Percentiles rank a stretch among this genome's conserved stretches.
phyloP scores from a whole-genome alignment of 164 flowering plant genomes.

The Vitis amurensis region DNA sequence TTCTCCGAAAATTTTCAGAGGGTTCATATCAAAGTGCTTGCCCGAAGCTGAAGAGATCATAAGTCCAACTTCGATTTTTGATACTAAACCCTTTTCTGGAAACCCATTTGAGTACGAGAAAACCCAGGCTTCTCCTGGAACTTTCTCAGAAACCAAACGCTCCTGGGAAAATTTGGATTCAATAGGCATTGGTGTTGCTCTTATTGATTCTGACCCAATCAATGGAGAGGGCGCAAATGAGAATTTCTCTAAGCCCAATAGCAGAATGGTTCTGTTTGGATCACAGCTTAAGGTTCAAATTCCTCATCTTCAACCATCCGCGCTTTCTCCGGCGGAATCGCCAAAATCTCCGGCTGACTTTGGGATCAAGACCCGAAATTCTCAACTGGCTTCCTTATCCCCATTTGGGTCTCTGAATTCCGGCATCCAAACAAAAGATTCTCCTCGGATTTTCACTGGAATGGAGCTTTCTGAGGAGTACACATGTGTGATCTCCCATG shows the following conservation, averaged over 20 bases:
- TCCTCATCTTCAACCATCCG: conserved; percentile 21
- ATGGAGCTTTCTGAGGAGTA: conserved; percentile 66
- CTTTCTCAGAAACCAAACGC: conserved; percentile 17
- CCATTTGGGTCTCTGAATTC: conserved; percentile 19
- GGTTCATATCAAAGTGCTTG: conserved; percentile 19
- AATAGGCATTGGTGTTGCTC: conserved; percentile 39
- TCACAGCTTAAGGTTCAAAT: conserved; percentile 39
- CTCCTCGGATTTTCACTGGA: conserved; percentile 13
- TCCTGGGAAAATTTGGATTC: conserved; percentile 20
- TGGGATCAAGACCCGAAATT: conserved; percentile 37
- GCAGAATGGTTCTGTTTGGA: conserved; percentile 36
- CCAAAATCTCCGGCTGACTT: conserved; percentile 38
- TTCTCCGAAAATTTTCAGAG: conserved; percentile 36
- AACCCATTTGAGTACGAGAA: conserved; percentile 21
- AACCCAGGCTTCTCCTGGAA: conserved; percentile 14
- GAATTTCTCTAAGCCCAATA: conserved; percentile 5
- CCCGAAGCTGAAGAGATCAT: conserved; percentile 16
- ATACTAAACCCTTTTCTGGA: conserved; percentile 27
- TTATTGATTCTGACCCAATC: conserved; percentile 26
- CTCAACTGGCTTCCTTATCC: conserved; percentile 8
- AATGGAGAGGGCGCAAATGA: neutral
- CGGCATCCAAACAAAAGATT: conserved; percentile 18
- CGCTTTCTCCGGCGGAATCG: conserved; percentile 8
- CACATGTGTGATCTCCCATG: conserved; percentile 56
- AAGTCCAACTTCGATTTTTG: conserved; percentile 51